Conservation (phyloP, 257 asterid species). For the Solanum chiquidenum region DNA sequence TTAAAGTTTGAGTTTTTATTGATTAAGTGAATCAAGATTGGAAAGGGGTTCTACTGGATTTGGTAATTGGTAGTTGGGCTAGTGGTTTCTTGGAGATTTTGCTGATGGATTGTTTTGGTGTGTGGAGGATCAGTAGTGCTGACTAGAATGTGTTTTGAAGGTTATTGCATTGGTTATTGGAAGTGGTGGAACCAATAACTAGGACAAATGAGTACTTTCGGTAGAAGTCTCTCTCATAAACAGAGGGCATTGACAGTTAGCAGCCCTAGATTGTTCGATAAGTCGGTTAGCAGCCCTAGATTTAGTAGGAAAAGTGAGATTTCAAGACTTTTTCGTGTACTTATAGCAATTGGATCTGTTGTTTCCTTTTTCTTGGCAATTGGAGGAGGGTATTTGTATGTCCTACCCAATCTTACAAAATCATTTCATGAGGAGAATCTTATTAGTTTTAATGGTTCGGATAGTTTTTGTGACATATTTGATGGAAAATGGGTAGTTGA, state of each 20-base stretch:
- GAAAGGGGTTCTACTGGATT: background rate
- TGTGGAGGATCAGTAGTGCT: background rate
- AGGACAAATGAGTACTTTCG: slow-evolving; percentile 31
- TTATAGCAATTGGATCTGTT: slow-evolving; percentile 31
- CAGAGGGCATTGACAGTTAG: slow-evolving; percentile 35
- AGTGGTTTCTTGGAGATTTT: background rate
- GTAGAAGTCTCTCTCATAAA: slow-evolving; percentile 40
- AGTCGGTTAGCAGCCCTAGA: slow-evolving; percentile 40
- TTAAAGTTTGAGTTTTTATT: background rate
- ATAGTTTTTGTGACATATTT: slow-evolving; percentile 38
- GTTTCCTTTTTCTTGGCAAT: slow-evolving; percentile 45
- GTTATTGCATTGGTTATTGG: background rate
- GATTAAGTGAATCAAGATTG: background rate
- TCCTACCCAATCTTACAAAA: slow-evolving; percentile 50
- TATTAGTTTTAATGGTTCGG: slow-evolving; percentile 16
- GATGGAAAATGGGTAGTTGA: slow-evolving; percentile 64
- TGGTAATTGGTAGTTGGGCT: background rate
- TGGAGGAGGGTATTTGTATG: slow-evolving; percentile 48
- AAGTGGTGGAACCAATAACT: slow-evolving; percentile 12
- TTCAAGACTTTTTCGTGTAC: slow-evolving; percentile 21
- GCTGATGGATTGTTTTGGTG: background rate
- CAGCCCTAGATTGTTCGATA: slow-evolving; percentile 36
- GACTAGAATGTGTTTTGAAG: background rate
- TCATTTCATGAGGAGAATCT: slow-evolving; percentile 28
- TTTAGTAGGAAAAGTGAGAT: slow-evolving; percentile 28